phyloP scores from a whole-genome alignment of 805 yeast genomes.

The Scheffersomyces amazonensis region DNA sequence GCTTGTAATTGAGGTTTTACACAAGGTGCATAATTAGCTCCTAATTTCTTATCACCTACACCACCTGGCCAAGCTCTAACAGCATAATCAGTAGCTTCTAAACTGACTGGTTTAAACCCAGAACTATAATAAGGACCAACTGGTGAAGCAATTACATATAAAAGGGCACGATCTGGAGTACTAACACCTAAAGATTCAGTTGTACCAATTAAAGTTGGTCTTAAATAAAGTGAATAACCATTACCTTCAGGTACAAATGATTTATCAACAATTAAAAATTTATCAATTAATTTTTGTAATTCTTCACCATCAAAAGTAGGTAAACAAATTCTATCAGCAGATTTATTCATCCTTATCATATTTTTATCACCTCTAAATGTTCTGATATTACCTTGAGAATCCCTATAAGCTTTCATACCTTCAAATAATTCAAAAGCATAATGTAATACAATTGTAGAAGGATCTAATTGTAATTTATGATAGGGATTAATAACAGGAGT shows the following conservation, averaged over 20 bases:
- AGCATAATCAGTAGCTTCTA: slow-evolving; percentile 94
- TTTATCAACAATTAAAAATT: slow-evolving; percentile 71
- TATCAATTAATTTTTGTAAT: slow-evolving; percentile 70
- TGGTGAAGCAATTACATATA: slow-evolving; percentile 89
- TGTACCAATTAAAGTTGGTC: slow-evolving; percentile 96
- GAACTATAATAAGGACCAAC: slow-evolving; percentile 91
- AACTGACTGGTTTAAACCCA: slow-evolving; percentile 91
- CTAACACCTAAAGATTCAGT: slow-evolving; percentile 85
- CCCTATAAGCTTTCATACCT: slow-evolving; percentile 90
- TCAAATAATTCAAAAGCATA: slow-evolving; percentile 94
- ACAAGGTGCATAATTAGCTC: slow-evolving; percentile 98
- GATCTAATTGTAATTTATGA: slow-evolving; percentile 73
- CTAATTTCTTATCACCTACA: slow-evolving; percentile 92
- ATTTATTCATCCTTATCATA: slow-evolving; percentile 85
- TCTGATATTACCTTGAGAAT: slow-evolving; percentile 59
- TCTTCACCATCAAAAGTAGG: slow-evolving; percentile 83
- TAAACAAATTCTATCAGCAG: slow-evolving; percentile 87
- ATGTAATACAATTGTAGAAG: slow-evolving; percentile 91
- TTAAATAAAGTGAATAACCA: slow-evolving; percentile 88
- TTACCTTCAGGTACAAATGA: slow-evolving; percentile 77
- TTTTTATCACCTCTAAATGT: slow-evolving; percentile 90
- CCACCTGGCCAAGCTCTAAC: slow-evolving; percentile 99
- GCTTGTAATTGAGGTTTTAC: slow-evolving; percentile 88
- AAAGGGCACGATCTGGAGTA: slow-evolving; percentile 74
- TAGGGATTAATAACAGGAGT: slow-evolving; percentile 85